Evolutionary conservation across 495 filamentous ascomycete genomes (phyloP).

Genomic region (Parachaetomium inaequale): DNA sequence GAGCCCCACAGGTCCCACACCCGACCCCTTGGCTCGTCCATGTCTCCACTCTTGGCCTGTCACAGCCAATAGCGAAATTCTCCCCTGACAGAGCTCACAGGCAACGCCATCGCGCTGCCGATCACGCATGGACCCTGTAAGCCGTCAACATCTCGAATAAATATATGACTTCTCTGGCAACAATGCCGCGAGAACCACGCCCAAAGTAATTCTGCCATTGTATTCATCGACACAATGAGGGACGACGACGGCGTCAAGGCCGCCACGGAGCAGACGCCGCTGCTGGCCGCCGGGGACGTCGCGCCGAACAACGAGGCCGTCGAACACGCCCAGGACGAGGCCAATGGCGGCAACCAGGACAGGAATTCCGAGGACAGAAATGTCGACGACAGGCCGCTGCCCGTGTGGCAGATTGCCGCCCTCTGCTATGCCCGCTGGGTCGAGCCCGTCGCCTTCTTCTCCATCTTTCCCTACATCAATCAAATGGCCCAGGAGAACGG

Average conservation of each 20-base stretch:
- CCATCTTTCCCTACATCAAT: slow-evolving; percentile 71
- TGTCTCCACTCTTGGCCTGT: background rate
- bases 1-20: too few species aligned
- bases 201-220: background rate
- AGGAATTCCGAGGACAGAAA: too few species aligned
- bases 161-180: background rate
- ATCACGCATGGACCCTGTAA: background rate
- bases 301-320: background rate
- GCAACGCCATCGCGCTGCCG: background rate
- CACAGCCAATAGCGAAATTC: background rate
- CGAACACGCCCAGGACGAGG: slow-evolving; percentile 1
- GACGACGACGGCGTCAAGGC: background rate
- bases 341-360: too few species aligned
- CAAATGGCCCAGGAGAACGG: slow-evolving; percentile 64
- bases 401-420: slow-evolving; percentile 55
- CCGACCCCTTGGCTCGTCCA: too few species aligned
- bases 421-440: slow-evolving; percentile 65
- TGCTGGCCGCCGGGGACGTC: slow-evolving; percentile 30
- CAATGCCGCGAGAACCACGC: background rate
- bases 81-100: background rate
- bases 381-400: slow-evolving; percentile 47
- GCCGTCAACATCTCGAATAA: background rate
- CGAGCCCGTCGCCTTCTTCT: slow-evolving; percentile 73
- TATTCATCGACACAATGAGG: slow-evolving; percentile 5
- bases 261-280: slow-evolving; percentile 37